Conservation (phyloP, 306 rosid genomes). For the Hippophae gyantsensis region DNA sequence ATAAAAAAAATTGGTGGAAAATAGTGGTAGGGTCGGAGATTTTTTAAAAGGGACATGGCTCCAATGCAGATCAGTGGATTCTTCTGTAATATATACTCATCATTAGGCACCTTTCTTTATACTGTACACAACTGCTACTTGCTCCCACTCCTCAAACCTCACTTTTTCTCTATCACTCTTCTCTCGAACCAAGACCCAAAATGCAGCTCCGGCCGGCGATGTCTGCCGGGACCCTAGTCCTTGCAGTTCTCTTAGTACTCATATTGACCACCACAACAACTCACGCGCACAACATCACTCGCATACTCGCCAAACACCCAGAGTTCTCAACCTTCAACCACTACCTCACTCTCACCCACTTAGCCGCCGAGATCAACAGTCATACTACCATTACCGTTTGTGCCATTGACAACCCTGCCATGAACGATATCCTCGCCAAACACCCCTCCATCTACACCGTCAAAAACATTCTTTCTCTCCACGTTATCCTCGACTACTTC, state of each 20-base stretch:
- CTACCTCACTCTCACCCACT: constrained; percentile 64
- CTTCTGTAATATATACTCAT: too few relatives aligned
- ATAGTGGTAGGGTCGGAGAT: too few relatives aligned
- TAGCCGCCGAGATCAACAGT: constrained; percentile 62
- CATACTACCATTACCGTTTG: constrained; percentile 69
- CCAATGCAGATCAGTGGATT: too few relatives aligned
- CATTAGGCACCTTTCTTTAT: too few relatives aligned
- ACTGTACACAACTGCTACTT: too few relatives aligned
- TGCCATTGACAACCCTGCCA: constrained; percentile 80
- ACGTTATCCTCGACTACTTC: constrained; percentile 79
- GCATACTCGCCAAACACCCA: constrained; percentile 51
- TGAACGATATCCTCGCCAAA: constrained; percentile 45
- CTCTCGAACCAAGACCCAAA: background rate
- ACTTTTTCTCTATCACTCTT: background rate
- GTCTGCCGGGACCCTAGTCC: constrained; percentile 7
- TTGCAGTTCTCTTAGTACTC: constrained; percentile 19
- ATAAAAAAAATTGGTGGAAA: too few relatives aligned
- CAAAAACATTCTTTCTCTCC: constrained; percentile 86
- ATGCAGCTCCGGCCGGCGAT: constrained; percentile 30
- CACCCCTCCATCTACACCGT: constrained; percentile 46
- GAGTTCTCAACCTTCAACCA: constrained; percentile 75
- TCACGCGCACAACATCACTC: constrained; percentile 55
- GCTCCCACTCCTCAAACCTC: too few relatives aligned
- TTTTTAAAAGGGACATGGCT: too few relatives aligned
- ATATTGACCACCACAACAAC: background rate